These are phyloP conservation scores for Pythium grandisporangium DNA, from an alignment of 352 stramenopile genomes.

Conservation along the genomic window DNA sequence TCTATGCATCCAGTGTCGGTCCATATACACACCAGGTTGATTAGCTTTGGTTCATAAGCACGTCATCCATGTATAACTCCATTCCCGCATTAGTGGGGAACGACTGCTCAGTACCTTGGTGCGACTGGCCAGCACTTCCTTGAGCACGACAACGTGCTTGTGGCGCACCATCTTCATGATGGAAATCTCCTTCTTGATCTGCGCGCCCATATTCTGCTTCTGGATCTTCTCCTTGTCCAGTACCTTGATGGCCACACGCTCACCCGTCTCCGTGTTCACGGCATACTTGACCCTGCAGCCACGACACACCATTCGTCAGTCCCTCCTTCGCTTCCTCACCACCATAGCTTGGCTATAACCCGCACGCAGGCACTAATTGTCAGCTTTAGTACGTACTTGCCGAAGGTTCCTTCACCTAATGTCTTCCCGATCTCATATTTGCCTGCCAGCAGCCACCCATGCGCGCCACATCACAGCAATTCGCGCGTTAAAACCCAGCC, in stretches of 20 bases:
- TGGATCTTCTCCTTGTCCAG: slow-evolving; percentile 98
- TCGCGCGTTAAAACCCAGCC: background rate
- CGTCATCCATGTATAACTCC: no score
- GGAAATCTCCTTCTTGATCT: slow-evolving; percentile 98
- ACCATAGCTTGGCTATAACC: background rate
- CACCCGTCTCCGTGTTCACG: slow-evolving; percentile 92
- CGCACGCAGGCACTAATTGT: no score
- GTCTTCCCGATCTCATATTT: slow-evolving; percentile 97
- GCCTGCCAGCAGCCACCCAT: no score
- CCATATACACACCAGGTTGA: no score
- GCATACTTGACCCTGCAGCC: slow-evolving; percentile 88
- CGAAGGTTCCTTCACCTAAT: slow-evolving; percentile 94
- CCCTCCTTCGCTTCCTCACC: background rate
- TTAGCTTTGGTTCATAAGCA: no score
- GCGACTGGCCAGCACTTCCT: slow-evolving; percentile 86
- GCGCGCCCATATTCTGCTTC: slow-evolving; percentile 96
- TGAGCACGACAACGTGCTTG: slow-evolving; percentile 83
- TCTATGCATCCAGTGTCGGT: slow-evolving; percentile 41
- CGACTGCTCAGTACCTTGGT: no score
- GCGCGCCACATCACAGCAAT: no score
- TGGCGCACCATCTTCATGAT: slow-evolving; percentile 97
- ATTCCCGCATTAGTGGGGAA: no score
- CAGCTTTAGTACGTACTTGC: slow-evolving; percentile 93
- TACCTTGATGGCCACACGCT: slow-evolving; percentile 96
- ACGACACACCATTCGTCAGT: background rate